These are phyloP conservation scores for Cutaneotrichosporon cutaneum DNA, from an alignment of 1,284 basidiomycete genomes.

Conservation along the genomic window DNA sequence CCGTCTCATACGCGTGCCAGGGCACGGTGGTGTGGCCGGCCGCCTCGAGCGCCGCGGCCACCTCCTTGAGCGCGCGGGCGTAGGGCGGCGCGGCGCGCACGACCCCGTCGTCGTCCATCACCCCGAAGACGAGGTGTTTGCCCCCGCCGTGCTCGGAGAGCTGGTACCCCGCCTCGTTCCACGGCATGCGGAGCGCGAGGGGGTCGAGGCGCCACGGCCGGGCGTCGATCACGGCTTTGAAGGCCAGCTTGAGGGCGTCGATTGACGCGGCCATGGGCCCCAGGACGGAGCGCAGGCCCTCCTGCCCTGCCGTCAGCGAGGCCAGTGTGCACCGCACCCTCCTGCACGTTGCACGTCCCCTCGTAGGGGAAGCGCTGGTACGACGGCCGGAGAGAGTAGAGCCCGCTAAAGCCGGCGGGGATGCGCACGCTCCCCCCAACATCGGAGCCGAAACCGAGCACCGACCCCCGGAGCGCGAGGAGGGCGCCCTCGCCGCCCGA, in stretches of 20 bases:
- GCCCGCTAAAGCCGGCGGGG: slow-evolving; percentile 18
- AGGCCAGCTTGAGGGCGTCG: slow-evolving; percentile 59
- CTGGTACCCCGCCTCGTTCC: slow-evolving; percentile 62
- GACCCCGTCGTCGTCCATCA: slow-evolving; percentile 57
- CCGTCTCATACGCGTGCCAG: slow-evolving; percentile 31
- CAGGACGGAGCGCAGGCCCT: slow-evolving; percentile 64
- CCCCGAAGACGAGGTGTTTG: slow-evolving; percentile 31
- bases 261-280: slow-evolving; percentile 65
- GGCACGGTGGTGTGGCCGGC: slow-evolving; percentile 62
- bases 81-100: slow-evolving; percentile 67
- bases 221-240: slow-evolving; percentile 32
- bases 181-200: slow-evolving; percentile 60
- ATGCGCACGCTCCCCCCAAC: slow-evolving; percentile 60
- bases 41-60: slow-evolving; percentile 59
- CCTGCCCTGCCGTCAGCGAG: slow-evolving; percentile 64
- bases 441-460: slow-evolving; percentile 52
- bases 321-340: slow-evolving; percentile 43
- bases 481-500: slow-evolving; percentile 54
- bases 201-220: slow-evolving; percentile 70
- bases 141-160: slow-evolving; percentile 42
- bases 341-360: neutral
- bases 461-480: slow-evolving; percentile 43
- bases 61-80: slow-evolving; percentile 61
- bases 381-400: slow-evolving; percentile 21
- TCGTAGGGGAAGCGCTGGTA: slow-evolving; percentile 18